Evolutionary conservation across 1,284 basidiomycete genomes (phyloP).

Genomic region (Malassezia restricta): DNA sequence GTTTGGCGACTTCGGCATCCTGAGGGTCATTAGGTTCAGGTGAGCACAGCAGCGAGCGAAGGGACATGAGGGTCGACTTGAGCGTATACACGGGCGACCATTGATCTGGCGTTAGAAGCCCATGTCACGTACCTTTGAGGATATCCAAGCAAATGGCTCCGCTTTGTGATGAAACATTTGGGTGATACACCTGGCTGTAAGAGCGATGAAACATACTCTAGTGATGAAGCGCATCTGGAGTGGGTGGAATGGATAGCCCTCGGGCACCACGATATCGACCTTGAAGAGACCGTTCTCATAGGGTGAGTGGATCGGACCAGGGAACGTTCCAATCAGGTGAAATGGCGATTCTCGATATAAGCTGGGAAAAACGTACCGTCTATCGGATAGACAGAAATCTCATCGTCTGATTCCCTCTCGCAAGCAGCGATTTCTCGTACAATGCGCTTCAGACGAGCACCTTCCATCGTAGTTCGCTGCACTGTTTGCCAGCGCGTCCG

Average conservation of each 20-base stretch:
- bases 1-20: conserved; percentile 85
- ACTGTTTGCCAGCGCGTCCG: conserved; percentile 3
- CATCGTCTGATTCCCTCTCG: conserved; percentile 79
- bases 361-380: conserved; percentile 48
- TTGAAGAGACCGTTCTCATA: conserved; percentile 88
- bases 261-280: conserved; percentile 89
- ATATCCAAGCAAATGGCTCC: conserved; percentile 78
- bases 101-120: conserved; percentile 13
- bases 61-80: conserved; percentile 88
- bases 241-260: conserved; percentile 83
- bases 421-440: conserved; percentile 75
- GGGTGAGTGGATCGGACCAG: conserved; percentile 58
- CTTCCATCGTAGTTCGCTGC: conserved; percentile 48
- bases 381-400: conserved; percentile 70
- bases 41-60: conserved; percentile 87
- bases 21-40: conserved; percentile 95
- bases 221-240: conserved; percentile 65
- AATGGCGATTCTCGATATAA: conserved; percentile 19
- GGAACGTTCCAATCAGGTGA: conserved; percentile 27
- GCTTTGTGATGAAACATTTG: conserved; percentile 85
- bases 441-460: conserved; percentile 73
- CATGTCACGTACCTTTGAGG: conserved; percentile 65
- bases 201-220: conserved; percentile 55
- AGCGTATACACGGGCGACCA: conserved; percentile 57
- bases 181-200: conserved; percentile 64